Conservation (phyloP, 495 filamentous ascomycete species). For the Daldinia childiae region DNA sequence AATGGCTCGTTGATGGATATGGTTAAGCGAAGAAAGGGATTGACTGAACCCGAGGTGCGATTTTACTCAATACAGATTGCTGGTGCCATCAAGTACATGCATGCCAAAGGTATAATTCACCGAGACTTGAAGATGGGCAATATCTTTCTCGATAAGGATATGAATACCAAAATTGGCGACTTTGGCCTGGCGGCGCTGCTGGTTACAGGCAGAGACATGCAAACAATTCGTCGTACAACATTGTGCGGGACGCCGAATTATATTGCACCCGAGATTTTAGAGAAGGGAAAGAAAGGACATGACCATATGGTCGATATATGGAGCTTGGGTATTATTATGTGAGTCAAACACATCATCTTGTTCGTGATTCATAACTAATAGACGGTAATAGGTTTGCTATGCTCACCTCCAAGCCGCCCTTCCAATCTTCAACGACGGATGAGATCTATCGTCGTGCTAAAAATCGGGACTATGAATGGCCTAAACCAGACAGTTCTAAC, state of each 20-base stretch:
- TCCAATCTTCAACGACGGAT: slow-evolving; percentile 85
- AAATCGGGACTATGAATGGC: slow-evolving; percentile 80
- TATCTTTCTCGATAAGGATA: slow-evolving; percentile 91
- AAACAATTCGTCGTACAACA: slow-evolving; percentile 79
- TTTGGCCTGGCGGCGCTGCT: slow-evolving; percentile 96
- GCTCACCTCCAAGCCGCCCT: slow-evolving; percentile 88
- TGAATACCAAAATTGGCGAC: slow-evolving; percentile 98
- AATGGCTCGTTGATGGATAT: slow-evolving; percentile 99
- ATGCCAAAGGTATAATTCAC: slow-evolving; percentile 93
- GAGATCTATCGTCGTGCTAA: slow-evolving; percentile 84
- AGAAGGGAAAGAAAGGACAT: slow-evolving; percentile 86
- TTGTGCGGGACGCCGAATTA: slow-evolving; percentile 98
- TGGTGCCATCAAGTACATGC: slow-evolving; percentile 96
- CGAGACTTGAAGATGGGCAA: slow-evolving; percentile 98
- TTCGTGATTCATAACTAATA: slow-evolving; percentile 31
- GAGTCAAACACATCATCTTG: slow-evolving; percentile 45
- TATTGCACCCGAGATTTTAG: slow-evolving; percentile 94
- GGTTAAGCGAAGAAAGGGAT: slow-evolving; percentile 84
- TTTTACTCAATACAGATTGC: slow-evolving; percentile 93
- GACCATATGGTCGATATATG: slow-evolving; percentile 93
- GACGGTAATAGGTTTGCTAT: slow-evolving; percentile 73
- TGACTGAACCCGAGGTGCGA: slow-evolving; percentile 90
- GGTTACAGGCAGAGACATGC: slow-evolving; percentile 83
- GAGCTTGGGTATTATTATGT: slow-evolving; percentile 97
- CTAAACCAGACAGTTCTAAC: slow-evolving; percentile 60